These are phyloP conservation scores for Sugiyamaella novakii DNA, from an alignment of 1,139 yeast genomes.

Conservation along the genomic window DNA sequence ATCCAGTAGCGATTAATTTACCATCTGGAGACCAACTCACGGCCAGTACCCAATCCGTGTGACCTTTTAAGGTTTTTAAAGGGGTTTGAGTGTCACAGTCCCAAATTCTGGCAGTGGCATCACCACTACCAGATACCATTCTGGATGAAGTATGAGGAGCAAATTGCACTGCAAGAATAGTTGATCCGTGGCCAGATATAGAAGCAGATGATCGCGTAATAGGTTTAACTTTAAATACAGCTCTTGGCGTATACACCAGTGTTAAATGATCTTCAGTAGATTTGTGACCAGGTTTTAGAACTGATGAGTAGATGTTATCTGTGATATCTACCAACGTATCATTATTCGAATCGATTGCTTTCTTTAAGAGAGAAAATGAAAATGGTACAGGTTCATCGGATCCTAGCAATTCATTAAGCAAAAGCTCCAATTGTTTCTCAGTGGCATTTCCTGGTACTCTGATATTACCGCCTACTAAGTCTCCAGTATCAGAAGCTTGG, in stretches of 20 bases:
- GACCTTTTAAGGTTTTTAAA: slow-evolving; percentile 75
- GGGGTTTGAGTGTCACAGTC: slow-evolving; percentile 97
- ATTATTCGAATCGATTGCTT: slow-evolving; percentile 43
- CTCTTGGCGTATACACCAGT: slow-evolving; percentile 89
- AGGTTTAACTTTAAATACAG: slow-evolving; percentile 89
- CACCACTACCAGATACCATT: slow-evolving; percentile 97
- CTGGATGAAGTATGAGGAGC: slow-evolving; percentile 87
- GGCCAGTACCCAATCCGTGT: slow-evolving; percentile 89
- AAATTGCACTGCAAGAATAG: slow-evolving; percentile 88
- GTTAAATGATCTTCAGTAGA: slow-evolving; percentile 94
- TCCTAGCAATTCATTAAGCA: slow-evolving; percentile 59
- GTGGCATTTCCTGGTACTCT: slow-evolving; percentile 90
- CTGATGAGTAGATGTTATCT: slow-evolving; percentile 73
- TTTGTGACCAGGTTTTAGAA: slow-evolving; percentile 81
- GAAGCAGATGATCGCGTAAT: slow-evolving; percentile 91
- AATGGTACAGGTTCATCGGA: slow-evolving; percentile 78
- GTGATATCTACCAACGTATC: slow-evolving; percentile 67
- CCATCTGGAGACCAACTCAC: slow-evolving; percentile 97
- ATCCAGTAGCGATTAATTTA: slow-evolving; percentile 87
- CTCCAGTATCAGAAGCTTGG: slow-evolving; percentile 96
- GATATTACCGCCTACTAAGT: slow-evolving; percentile 76
- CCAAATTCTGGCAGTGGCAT: slow-evolving; percentile 96
- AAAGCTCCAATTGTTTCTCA: slow-evolving; percentile 84
- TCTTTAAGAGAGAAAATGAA: slow-evolving; percentile 67
- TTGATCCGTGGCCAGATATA: slow-evolving; percentile 93